Conservation (phyloP, 2,329 filamentous ascomycete species). For the Trichocomaceae sp. region DNA sequence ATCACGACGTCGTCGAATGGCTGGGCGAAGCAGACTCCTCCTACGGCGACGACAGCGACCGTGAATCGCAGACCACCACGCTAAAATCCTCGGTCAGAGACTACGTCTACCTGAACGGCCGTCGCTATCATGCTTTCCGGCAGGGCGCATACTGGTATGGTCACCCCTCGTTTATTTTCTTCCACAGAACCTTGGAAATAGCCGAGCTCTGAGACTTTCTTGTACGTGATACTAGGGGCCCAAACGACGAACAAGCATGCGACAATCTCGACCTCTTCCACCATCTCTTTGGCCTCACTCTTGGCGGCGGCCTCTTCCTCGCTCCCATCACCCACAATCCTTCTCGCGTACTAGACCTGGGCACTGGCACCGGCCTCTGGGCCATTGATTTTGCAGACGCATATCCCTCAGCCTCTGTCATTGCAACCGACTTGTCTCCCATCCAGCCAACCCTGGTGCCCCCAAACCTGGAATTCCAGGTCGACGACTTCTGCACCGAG, state of each 20-base stretch:
- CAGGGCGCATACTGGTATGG: constrained; percentile 8
- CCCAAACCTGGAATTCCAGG: constrained; percentile 19
- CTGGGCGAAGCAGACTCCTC: constrained; percentile 5
- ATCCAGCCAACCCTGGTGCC: constrained; percentile 14
- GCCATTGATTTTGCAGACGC: constrained; percentile 3
- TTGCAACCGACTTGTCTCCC: constrained; percentile 4
- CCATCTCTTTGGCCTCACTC: constrained; percentile 2
- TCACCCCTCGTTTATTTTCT: not conserved
- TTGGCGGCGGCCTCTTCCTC: constrained; percentile 4
- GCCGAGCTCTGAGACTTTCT: no score
- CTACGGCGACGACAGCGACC: constrained; percentile 4
- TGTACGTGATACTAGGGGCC: not conserved
- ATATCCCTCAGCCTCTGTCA: not conserved
- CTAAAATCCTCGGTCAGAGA: constrained; percentile 16
- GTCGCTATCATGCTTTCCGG: constrained; percentile 27
- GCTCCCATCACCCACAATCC: not conserved
- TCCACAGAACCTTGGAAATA: not conserved
- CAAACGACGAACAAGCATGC: constrained; percentile 2
- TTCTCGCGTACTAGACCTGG: constrained; percentile 3
- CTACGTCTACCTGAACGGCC: constrained; percentile 24
- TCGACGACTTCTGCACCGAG: constrained; percentile 18
- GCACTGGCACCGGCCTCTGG: constrained; percentile 10
- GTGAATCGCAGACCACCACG: constrained; percentile 12
- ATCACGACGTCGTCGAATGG: not conserved
- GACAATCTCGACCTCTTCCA: constrained; percentile 7